phyloP scores from a whole-genome alignment of 2,329 filamentous ascomycete genomes.

The Penicillium sp. region DNA sequence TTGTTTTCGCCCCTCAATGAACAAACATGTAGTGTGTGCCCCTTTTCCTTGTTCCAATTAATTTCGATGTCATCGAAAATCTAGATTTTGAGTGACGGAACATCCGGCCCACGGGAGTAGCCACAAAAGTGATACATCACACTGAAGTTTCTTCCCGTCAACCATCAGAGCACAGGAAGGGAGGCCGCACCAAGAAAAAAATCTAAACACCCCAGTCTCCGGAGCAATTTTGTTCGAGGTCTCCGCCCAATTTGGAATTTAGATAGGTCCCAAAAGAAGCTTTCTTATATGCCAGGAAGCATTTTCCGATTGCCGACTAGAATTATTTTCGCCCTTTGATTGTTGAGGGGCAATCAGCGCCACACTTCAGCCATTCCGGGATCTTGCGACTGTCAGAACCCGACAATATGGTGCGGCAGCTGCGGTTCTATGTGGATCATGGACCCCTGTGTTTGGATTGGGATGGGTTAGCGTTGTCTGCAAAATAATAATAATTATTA shows the following conservation, averaged over 20 bases:
- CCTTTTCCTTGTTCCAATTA: neutral
- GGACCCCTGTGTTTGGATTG: constrained; percentile 1
- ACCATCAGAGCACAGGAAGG: neutral
- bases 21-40: neutral
- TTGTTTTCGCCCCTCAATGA: neutral
- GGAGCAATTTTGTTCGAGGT: constrained; percentile 1
- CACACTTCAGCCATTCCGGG: constrained; percentile 5
- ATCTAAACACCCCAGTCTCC: neutral
- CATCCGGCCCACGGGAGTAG: neutral
- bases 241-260: neutral
- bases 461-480: neutral
- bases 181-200: neutral
- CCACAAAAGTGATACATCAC: constrained; percentile 7
- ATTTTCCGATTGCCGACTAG: neutral
- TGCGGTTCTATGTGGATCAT: constrained; percentile 18
- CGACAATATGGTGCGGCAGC: constrained; percentile 26
- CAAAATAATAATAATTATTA: neutral
- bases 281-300: constrained; percentile 3
- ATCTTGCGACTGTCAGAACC: constrained; percentile 21
- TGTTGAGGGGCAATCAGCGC: neutral
- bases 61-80: neutral
- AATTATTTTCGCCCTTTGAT: neutral
- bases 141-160: constrained; percentile 1
- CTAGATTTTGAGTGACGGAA: neutral
- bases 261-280: neutral